Percentiles rank a stretch among this genome's conserved stretches.
Conservation (phyloP, 805 yeast species). For the Brettanomyces sp. region DNA sequence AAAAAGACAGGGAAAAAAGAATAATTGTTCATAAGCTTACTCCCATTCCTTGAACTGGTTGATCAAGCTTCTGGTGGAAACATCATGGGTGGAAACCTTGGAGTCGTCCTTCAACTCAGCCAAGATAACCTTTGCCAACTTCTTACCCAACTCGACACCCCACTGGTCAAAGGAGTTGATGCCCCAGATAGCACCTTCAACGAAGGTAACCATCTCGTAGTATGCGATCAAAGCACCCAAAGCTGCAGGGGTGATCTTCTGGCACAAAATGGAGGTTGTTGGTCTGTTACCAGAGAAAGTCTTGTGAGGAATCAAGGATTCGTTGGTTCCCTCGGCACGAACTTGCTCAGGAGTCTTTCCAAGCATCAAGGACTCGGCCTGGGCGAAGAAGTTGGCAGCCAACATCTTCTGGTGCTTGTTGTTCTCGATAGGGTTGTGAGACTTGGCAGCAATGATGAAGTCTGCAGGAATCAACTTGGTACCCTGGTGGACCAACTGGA, state of each 20-base stretch:
- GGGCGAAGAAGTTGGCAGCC: slow-evolving; percentile 98
- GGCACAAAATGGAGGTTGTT: slow-evolving; percentile 92
- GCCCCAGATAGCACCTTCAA: slow-evolving; percentile 99
- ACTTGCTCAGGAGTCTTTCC: slow-evolving; percentile 85
- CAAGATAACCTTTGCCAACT: slow-evolving; percentile 91
- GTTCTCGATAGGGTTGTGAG: slow-evolving; percentile 93
- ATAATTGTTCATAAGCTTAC: slow-evolving; percentile 5
- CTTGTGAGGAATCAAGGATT: slow-evolving; percentile 87
- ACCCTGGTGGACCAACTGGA: slow-evolving; percentile 99
- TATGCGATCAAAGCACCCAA: slow-evolving; percentile 95
- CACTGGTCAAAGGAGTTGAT: slow-evolving; percentile 99
- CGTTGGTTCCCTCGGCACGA: slow-evolving; percentile 76
- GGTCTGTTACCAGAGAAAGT: slow-evolving; percentile 98
- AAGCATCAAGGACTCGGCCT: slow-evolving; percentile 94
- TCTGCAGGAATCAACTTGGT: slow-evolving; percentile 96
- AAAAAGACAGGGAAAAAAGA: background rate
- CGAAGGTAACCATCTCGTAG: slow-evolving; percentile 95
- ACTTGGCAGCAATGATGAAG: slow-evolving; percentile 92
- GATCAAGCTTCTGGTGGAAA: slow-evolving; percentile 85
- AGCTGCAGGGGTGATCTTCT: slow-evolving; percentile 92
- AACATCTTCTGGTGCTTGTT: slow-evolving; percentile 95
- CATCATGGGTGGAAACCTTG: slow-evolving; percentile 66
- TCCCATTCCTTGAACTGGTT: slow-evolving; percentile 91
- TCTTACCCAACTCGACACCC: slow-evolving; percentile 99
- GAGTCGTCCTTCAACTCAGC: slow-evolving; percentile 65